A percentile compares a stretch with the other conserved stretches of the same genome.
Evolutionary conservation across 257 asterid species (phyloP).

Genomic region (Perilla frutescens): DNA sequence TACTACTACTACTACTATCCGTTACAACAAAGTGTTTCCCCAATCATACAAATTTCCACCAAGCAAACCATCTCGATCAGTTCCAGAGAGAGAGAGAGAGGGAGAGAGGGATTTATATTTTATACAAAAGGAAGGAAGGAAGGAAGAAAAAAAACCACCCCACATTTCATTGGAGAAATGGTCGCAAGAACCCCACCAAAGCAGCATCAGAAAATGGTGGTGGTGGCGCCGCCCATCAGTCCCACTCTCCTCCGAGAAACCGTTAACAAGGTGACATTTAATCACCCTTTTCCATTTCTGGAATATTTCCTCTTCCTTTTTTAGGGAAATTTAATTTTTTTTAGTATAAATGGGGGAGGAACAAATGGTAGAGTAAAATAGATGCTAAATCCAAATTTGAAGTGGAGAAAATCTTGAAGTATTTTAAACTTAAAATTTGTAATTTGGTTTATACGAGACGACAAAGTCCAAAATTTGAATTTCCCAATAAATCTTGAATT

Average conservation of each 20-base stretch:
- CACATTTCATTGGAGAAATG: slow-evolving; percentile 43
- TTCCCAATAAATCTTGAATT: too few relatives aligned
- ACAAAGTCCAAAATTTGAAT: too few relatives aligned
- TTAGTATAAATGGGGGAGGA: not conserved
- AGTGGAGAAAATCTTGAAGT: not conserved
- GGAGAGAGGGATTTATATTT: slow-evolving; percentile 13
- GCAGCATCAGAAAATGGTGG: slow-evolving; percentile 50
- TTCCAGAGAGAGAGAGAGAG: not conserved
- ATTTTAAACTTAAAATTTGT: not conserved
- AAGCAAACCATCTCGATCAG: not conserved
- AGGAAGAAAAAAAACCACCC: not conserved
- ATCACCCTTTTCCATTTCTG: not conserved
- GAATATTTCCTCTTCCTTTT: not conserved
- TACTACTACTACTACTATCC: slow-evolving; percentile 35
- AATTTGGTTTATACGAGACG: too few relatives aligned
- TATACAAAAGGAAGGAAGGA: not conserved
- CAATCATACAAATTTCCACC: slow-evolving; percentile 21
- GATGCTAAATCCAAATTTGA: too few relatives aligned
- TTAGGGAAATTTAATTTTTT: too few relatives aligned
- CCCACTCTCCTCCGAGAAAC: slow-evolving; percentile 79
- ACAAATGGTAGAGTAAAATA: too few relatives aligned
- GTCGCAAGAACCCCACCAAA: slow-evolving; percentile 89
- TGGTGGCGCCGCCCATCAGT: slow-evolving; percentile 60
- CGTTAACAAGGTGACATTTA: slow-evolving; percentile 57
- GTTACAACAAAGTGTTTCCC: slow-evolving; percentile 33